phyloP scores from a whole-genome alignment of 768 basidiomycete species.

The Tylopilus felleus region DNA sequence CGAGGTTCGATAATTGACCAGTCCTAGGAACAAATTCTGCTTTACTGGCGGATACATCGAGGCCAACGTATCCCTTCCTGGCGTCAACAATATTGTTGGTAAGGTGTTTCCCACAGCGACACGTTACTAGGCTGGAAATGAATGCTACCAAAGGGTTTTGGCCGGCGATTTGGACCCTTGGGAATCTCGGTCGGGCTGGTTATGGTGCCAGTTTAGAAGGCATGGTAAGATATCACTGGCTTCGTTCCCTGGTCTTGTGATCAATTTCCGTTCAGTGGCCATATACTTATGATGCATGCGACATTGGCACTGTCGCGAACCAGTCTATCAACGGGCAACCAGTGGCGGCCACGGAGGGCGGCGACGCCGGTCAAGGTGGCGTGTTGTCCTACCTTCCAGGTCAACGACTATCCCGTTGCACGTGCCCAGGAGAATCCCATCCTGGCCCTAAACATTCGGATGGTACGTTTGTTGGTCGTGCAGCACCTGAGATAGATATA shows the following conservation, averaged over 20 bases:
- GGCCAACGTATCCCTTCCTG: slow-evolving; percentile 59
- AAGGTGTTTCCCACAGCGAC: slow-evolving; percentile 2
- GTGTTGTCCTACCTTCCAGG: slow-evolving; percentile 73
- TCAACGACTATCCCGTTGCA: slow-evolving; percentile 82
- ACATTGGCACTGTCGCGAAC: slow-evolving; percentile 79
- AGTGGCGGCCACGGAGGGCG: slow-evolving; percentile 53
- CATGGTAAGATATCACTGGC: slow-evolving; percentile 31
- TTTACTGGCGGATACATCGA: slow-evolving; percentile 83
- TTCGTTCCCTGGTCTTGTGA: not conserved
- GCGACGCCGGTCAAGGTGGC: slow-evolving; percentile 45
- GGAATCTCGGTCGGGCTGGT: slow-evolving; percentile 60
- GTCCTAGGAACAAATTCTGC: slow-evolving; percentile 81
- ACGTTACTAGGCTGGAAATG: not conserved
- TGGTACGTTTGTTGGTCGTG: slow-evolving; percentile 73
- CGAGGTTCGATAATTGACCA: slow-evolving; percentile 5
- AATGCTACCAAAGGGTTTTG: slow-evolving; percentile 37
- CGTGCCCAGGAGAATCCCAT: slow-evolving; percentile 77
- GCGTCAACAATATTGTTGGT: slow-evolving; percentile 59
- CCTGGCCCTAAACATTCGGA: slow-evolving; percentile 77
- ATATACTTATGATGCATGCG: slow-evolving; percentile 70
- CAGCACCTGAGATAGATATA: slow-evolving; percentile 88
- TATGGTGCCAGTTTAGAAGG: slow-evolving; percentile 64
- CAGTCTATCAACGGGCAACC: slow-evolving; percentile 76
- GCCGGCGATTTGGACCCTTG: slow-evolving; percentile 59
- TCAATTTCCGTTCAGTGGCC: slow-evolving; percentile 47